Base-by-base conservation (phyloP, 805 yeast species). In the Cyberlindnera petersonii region DNA sequence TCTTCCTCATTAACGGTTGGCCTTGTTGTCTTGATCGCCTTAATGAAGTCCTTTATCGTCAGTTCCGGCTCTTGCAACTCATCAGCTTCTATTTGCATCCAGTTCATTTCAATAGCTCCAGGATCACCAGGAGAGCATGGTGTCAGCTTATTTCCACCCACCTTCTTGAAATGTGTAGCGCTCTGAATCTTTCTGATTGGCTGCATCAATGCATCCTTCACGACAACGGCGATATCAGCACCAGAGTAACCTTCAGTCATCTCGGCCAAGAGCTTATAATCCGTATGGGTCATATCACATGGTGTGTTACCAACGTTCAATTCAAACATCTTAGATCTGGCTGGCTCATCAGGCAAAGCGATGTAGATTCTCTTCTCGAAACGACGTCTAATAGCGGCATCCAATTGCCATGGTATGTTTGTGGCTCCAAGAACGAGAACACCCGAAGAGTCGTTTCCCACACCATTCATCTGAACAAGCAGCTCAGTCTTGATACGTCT, bases 161-260 rank as follows among this genome's bases (percentile, higher is more conserved):
- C 68, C 44, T 73, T 70, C 58, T 83, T 84, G 69, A 93, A 93
- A 68, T 93, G 98, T 0, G 98, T 93, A 1, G 98, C 97, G 56
- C 77, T 82, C 63, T 91, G 98, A 47, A 93, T 87, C 59, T 87
- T 88, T 53, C 98, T 75, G 43, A 93, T 87, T 2, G 99, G 98
- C 62, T 91, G 94, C 98, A 93, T 93, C 50, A 93, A 69, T 0
- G 98, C 98, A 62, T 93, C 99, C 53, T 95, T 79, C 4, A 93
- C 98, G 9, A 88, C 95, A 24, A 93, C 96, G 0, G 97, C 91
- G 29, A 93, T 76, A 72, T 93, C 99, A 59, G 91, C 95, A 37
- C 99, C 99, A 2, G 96, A 87, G 62, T 93, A 91, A 9, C 98
- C 98, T 6, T 87, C 95, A 0, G 98, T 91, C 88, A 93, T 82